These are phyloP conservation scores for Amphicarpaea edgeworthii DNA, from an alignment of 306 rosid species.

Conservation along the genomic window DNA sequence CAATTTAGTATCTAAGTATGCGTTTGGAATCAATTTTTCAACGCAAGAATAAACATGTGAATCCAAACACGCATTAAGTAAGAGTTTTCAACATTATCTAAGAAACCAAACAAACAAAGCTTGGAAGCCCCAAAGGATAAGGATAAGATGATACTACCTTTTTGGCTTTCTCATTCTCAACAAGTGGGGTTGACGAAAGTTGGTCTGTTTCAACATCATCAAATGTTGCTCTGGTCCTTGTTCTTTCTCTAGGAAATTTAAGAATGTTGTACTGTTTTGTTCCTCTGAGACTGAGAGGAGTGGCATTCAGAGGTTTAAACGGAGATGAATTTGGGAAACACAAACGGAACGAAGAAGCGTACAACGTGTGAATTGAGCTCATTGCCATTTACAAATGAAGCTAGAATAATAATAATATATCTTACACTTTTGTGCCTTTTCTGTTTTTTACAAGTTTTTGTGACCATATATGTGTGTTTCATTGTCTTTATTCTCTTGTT, in stretches of 20 bases:
- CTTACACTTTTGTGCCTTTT: conserved; percentile 20
- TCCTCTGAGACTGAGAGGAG: conserved; percentile 38
- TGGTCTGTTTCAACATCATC: conserved; percentile 59
- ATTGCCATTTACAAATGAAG: conserved; percentile 49
- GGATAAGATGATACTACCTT: conserved; percentile 57
- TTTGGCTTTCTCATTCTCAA: conserved; percentile 42
- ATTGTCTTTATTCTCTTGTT: neutral
- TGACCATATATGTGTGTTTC: neutral
- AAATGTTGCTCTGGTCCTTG: conserved; percentile 60
- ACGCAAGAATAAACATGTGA: neutral
- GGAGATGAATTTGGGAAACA: conserved; percentile 45
- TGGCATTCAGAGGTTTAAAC: conserved; percentile 41
- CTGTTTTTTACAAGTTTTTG: neutral
- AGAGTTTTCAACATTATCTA: conserved; percentile 2
- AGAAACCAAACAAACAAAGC: conserved; percentile 23
- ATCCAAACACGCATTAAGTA: neutral
- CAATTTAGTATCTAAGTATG: neutral
- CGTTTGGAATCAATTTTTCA: neutral
- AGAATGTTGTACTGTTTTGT: conserved; percentile 16
- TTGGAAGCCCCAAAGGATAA: conserved; percentile 8
- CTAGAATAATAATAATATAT: conserved; percentile 17
- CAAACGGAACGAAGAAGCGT: conserved; percentile 35
- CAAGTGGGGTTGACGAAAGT: conserved; percentile 56
- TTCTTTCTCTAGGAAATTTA: conserved; percentile 50
- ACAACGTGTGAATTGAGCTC: conserved; percentile 41